Evolutionary conservation across 2,329 filamentous ascomycete species (phyloP), one percentile per base, ranked within the genome.

Genomic region (Mycosphaerella sp.): DNA sequence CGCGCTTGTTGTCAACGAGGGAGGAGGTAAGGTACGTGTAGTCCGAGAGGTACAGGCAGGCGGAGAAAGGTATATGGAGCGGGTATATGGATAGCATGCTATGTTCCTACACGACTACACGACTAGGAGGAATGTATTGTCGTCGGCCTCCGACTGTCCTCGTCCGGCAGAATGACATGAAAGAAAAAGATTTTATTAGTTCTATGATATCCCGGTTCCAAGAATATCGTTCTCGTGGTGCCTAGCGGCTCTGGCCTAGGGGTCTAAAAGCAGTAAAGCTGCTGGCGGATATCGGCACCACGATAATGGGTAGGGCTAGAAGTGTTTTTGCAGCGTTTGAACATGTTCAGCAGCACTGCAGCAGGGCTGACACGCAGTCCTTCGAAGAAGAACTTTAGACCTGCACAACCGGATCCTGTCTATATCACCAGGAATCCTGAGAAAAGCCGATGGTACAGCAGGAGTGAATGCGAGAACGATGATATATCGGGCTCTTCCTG

Each of bases 171-270:
- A n/a, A n/a, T n/a, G n/a, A n/a, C n/a, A n/a, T n/a, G n/a, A n/a
- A n/a, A n/a, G n/a, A n/a, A n/a, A n/a, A n/a, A n/a, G n/a, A n/a
- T n/a, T n/a, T n/a, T n/a, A n/a, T n/a, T n/a, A n/a, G n/a, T n/a
- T n/a, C n/a, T n/a, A n/a, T n/a, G n/a, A n/a, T n/a, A n/a, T n/a
- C n/a, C n/a, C n/a, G n/a, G n/a, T n/a, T n/a, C n/a, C n/a, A n/a
- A n/a, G n/a, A n/a, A n/a, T n/a, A n/a, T n/a, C n/a, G n/a, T 52
- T 48, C 21, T 48, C 50, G 44, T 52, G n/a, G 50, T 41, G 14
- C 37, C 45, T 35, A 17, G 45, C 45, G 28, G n/a, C n/a, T n/a
- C n/a, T 6, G 45, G 8, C n/a, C n/a, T n/a, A n/a, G 28, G 1
- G 4, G 13, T 17, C 32, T 42, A 16, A 27, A 41, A 14, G 37